Percentiles rank a stretch among this genome's conserved stretches.
These are phyloP conservation scores for Silene coronaria DNA, from an alignment of 179 eudicot species.

Conservation along the genomic window DNA sequence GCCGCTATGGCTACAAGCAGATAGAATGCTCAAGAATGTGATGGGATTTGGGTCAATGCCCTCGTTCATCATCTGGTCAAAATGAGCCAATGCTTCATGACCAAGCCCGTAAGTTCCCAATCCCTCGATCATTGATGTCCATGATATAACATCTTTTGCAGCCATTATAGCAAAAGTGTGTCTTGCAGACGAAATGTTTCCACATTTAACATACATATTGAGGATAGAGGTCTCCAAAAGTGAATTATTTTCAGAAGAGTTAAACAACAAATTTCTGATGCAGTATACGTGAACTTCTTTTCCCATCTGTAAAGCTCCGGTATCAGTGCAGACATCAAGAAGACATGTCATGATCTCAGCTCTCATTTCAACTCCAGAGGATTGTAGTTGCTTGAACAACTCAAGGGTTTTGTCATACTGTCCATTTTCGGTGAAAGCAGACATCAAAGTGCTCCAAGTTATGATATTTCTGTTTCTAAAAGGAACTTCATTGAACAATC, in stretches of 20 bases:
- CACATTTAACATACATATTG: constrained; percentile 35
- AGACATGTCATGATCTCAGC: constrained; percentile 29
- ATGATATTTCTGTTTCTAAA: constrained; percentile 17
- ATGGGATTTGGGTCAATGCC: constrained; percentile 42
- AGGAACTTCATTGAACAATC: constrained; percentile 35
- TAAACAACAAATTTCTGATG: constrained; percentile 24
- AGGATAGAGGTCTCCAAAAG: constrained; percentile 37
- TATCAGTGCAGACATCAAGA: constrained; percentile 31
- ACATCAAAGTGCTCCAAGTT: constrained; percentile 43
- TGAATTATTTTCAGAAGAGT: constrained; percentile 17
- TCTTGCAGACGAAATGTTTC: constrained; percentile 32
- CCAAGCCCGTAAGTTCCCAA: constrained; percentile 37
- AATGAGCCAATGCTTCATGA: constrained; percentile 26
- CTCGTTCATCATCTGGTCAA: constrained; percentile 29
- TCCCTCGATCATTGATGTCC: constrained; percentile 40
- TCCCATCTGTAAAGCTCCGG: constrained; percentile 46
- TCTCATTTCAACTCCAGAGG: constrained; percentile 20
- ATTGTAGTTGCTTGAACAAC: constrained; percentile 30
- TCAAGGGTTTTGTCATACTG: constrained; percentile 28
- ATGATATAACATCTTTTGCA: constrained; percentile 29
- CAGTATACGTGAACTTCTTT: constrained; percentile 44
- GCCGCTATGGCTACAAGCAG: constrained; percentile 51
- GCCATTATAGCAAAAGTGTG: constrained; percentile 21
- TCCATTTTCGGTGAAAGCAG: constrained; percentile 32
- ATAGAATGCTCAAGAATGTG: constrained; percentile 47